Base-by-base conservation (phyloP, 1,284 basidiomycete species). In the Ustilago vetiveriae region DNA sequence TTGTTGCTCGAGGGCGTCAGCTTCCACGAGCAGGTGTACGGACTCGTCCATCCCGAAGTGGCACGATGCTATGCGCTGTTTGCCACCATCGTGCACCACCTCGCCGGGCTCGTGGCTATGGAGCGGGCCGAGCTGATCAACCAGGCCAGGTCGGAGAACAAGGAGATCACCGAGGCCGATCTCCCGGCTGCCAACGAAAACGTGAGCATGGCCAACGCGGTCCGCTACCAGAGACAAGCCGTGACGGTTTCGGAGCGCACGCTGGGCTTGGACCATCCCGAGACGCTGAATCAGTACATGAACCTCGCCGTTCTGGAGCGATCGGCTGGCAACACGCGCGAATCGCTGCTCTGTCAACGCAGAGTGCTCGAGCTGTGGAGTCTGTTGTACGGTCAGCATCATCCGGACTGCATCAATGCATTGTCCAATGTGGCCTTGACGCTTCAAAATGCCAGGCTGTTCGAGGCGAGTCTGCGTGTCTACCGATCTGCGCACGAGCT, bases 11-110 rank as follows among this genome's bases (percentile, higher is more conserved):
- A 87, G 63, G 85, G 84, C 36, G 82, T 87, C 55, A 84, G 84
- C 71, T 83, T 85, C 57, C 86, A 85, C 82, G 86, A 87, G 82
- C 84, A 85, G 67, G 84, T 87, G 42, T 86, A 86, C 76, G 85
- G 86, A 4, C 81, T 86, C 19, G 83, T 87, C 21, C 86, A 87
- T 79, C 85, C 86, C 26, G 86, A 87, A 72, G 84, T 86, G 43
- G 85, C 85, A 0, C 79, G 83, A 11, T 84, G 84, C 54, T 87
- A 86, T 79, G 84, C 85, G 69, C 80, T 84, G 53, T 86, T 85
- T 72, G 83, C 84, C 5, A 82, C 83, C 51, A 82, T 84, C 9
- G 79, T 85, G 41, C 85, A 86, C 66, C 69, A 72, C 39, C 66
- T 74, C 49, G 67, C 68, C 4, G 59, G 64, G 16, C 50, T 68